A percentile compares a stretch with the other conserved stretches of the same genome.
Evolutionary conservation across 768 basidiomycete genomes (phyloP).

Genomic region (Ramaria rubella): DNA sequence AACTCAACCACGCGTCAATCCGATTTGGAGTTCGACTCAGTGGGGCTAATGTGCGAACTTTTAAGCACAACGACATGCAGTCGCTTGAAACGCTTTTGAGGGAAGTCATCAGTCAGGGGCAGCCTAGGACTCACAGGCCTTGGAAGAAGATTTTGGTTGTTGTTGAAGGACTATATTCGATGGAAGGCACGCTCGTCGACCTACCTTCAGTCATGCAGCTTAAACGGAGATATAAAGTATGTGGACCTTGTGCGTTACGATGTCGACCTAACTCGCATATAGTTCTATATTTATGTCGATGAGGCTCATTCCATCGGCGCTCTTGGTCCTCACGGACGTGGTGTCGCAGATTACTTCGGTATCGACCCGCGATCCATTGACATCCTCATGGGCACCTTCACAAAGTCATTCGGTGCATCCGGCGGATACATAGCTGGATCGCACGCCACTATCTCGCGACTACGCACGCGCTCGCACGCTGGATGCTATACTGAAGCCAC

Average conservation of each 20-base stretch:
- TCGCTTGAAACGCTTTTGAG: conserved; percentile 72
- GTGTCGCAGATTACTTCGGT: conserved; percentile 91
- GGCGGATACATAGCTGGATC: conserved; percentile 92
- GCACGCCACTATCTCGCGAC: conserved; percentile 70
- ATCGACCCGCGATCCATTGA: conserved; percentile 78
- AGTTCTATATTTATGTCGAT: conserved; percentile 96
- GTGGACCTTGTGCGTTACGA: conserved; percentile 13
- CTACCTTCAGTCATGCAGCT: conserved; percentile 77
- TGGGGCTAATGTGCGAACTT: conserved; percentile 84
- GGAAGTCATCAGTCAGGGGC: conserved; percentile 94
- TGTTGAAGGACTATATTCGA: conserved; percentile 94
- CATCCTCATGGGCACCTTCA: conserved; percentile 98
- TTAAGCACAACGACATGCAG: conserved; percentile 95
- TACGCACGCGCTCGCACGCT: conserved; percentile 77
- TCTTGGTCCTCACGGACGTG: conserved; percentile 89
- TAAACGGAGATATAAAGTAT: conserved; percentile 92
- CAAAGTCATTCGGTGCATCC: conserved; percentile 88
- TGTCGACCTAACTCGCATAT: conserved; percentile 6
- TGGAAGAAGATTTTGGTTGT: conserved; percentile 98
- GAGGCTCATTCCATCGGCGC: conserved; percentile 98
- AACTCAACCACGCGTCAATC: conserved; percentile 93
- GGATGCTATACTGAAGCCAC: conserved; percentile 86
- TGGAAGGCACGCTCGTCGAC: conserved; percentile 95
- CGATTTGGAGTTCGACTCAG: conserved; percentile 86
- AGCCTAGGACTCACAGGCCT: conserved; percentile 95